Evolutionary conservation across 768 basidiomycete genomes (phyloP).

Genomic region (Chalciporus chontae): DNA sequence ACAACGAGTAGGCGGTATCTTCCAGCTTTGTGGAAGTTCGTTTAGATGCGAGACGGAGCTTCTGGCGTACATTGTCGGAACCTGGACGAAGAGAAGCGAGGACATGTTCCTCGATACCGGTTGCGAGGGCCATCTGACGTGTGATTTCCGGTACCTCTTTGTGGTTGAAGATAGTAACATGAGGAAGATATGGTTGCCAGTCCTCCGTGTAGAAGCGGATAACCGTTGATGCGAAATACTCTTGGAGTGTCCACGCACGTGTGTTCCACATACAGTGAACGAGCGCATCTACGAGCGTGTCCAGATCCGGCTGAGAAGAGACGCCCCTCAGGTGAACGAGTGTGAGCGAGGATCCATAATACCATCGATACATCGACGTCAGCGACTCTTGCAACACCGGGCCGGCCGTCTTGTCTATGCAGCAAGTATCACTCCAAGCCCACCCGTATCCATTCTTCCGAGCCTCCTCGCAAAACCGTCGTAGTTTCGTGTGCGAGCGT

Average conservation of each 20-base stretch:
- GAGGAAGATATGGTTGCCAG: slow-evolving; percentile 20
- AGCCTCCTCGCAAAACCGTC: slow-evolving; percentile 10
- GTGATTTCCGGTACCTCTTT: slow-evolving; percentile 7
- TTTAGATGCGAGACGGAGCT: slow-evolving; percentile 20
- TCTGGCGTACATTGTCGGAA: slow-evolving; percentile 7
- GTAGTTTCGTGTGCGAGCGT: slow-evolving; percentile 4
- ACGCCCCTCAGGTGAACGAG: slow-evolving; percentile 22
- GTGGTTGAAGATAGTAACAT: slow-evolving; percentile 6
- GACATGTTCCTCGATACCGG: background rate
- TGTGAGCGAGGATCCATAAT: slow-evolving; percentile 21
- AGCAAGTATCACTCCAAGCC: slow-evolving; percentile 27
- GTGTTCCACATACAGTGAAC: slow-evolving; percentile 19
- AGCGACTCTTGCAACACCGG: slow-evolving; percentile 15
- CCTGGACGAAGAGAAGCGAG: slow-evolving; percentile 12
- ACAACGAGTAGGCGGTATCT: slow-evolving; percentile 24
- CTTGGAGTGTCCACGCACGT: slow-evolving; percentile 22
- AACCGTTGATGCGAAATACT: slow-evolving; percentile 19
- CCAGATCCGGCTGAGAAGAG: slow-evolving; percentile 1
- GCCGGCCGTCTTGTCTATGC: slow-evolving; percentile 22
- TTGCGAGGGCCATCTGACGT: slow-evolving; percentile 15
- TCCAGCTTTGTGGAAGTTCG: slow-evolving; percentile 19
- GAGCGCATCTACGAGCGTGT: slow-evolving; percentile 3
- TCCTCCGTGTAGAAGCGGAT: slow-evolving; percentile 23
- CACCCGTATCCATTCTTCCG: slow-evolving; percentile 11
- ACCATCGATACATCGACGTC: slow-evolving; percentile 27